Conservation (phyloP, 768 basidiomycete species). For the Termitomyces sp. region DNA sequence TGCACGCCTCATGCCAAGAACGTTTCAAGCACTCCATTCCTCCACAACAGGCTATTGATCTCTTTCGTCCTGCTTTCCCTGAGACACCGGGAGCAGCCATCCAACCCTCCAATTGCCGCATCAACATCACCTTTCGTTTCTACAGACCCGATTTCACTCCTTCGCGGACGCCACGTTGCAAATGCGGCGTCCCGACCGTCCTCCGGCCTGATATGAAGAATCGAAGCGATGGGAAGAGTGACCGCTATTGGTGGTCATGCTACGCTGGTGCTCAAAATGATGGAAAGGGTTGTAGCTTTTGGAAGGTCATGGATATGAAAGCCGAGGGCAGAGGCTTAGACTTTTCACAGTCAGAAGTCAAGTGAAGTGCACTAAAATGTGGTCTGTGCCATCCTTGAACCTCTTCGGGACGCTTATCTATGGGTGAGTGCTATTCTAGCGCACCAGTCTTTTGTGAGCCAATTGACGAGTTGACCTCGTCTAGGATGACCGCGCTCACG, state of each 20-base stretch:
- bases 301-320: conserved; percentile 67
- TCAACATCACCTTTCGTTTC: conserved; percentile 85
- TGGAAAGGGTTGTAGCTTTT: conserved; percentile 74
- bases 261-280: conserved; percentile 79
- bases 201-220: conserved; percentile 79
- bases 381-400: not conserved
- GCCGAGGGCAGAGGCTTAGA: conserved; percentile 54
- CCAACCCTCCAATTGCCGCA: conserved; percentile 60
- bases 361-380: not conserved
- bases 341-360: not conserved
- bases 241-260: conserved; percentile 78
- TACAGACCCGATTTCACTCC: conserved; percentile 79
- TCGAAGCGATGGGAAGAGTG: conserved; percentile 43
- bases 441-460: not conserved
- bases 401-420: not conserved
- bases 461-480: not conserved
- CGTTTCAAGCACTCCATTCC: conserved; percentile 76
- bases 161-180: conserved; percentile 59
- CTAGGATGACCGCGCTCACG: not conserved
- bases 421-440: not conserved
- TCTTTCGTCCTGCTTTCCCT: conserved; percentile 59
- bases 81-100: conserved; percentile 19
- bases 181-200: conserved; percentile 66
- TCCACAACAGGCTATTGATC: conserved; percentile 62
- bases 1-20: conserved; percentile 85